Evolutionary conservation across 108 stramenopile species (phyloP).

Genomic region (Epithemia pelagica): DNA sequence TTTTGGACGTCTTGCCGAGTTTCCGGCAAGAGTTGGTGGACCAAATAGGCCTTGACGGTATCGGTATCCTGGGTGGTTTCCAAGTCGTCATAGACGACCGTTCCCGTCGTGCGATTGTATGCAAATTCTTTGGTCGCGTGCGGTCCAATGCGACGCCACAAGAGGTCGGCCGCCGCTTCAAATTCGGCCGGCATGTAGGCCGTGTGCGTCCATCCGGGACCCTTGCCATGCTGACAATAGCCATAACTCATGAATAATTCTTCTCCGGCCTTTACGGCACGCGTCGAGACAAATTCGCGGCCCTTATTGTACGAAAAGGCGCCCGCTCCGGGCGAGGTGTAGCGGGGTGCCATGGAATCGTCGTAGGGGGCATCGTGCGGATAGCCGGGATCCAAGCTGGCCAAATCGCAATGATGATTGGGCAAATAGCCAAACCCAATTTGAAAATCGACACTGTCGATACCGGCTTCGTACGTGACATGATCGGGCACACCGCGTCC

Average conservation of each 20-base stretch:
- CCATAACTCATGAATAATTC: slow-evolving; percentile 27
- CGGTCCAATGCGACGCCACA: not conserved
- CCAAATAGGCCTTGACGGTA: not conserved
- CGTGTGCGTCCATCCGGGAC: slow-evolving; percentile 9
- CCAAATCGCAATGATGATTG: slow-evolving; percentile 32
- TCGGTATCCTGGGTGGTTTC: not conserved
- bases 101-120: not conserved
- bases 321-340: slow-evolving; percentile 22
- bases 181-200: slow-evolving; percentile 8
- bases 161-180: slow-evolving; percentile 7
- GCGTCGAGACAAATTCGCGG: slow-evolving; percentile 18
- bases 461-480: slow-evolving; percentile 14
- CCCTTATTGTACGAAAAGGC: slow-evolving; percentile 35
- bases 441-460: slow-evolving; percentile 28
- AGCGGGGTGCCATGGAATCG: slow-evolving; percentile 9
- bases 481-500: slow-evolving; percentile 25
- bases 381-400: slow-evolving; percentile 7
- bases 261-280: slow-evolving; percentile 14
- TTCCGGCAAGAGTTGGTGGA: slow-evolving; percentile 1
- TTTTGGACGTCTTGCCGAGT: not conserved
- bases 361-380: slow-evolving; percentile 2
- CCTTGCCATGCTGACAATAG: slow-evolving; percentile 4
- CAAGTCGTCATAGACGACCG: not conserved
- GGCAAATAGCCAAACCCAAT: slow-evolving; percentile 31
- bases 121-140: not conserved